These are phyloP conservation scores for Onygenales sp. DNA, from an alignment of 2,329 filamentous ascomycete species.

Conservation along the genomic window DNA sequence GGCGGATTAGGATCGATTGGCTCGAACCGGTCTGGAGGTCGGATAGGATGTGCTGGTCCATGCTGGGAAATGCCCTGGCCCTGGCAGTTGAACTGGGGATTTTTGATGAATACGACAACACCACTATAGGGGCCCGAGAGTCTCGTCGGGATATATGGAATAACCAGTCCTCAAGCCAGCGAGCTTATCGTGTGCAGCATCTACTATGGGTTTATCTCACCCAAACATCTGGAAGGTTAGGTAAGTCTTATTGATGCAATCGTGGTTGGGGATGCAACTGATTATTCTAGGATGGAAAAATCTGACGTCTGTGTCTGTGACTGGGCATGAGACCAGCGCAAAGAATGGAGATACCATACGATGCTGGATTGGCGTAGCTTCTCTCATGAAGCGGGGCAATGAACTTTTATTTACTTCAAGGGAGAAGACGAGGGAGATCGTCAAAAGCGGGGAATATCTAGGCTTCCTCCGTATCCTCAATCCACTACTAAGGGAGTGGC, in stretches of 20 bases:
- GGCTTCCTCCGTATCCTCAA: slow-evolving; percentile 66
- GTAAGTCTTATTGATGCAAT: slow-evolving; percentile 31
- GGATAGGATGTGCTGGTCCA: slow-evolving; percentile 53
- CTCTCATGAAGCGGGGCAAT: slow-evolving; percentile 76
- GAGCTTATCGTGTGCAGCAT: slow-evolving; percentile 27
- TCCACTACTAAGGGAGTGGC: slow-evolving; percentile 67
- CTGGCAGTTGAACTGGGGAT: slow-evolving; percentile 45
- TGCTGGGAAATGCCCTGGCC: slow-evolving; percentile 45
- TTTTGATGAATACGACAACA: slow-evolving; percentile 42
- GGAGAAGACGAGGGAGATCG: slow-evolving; percentile 70
- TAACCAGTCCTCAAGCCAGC: slow-evolving; percentile 22
- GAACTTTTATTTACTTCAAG: slow-evolving; percentile 72
- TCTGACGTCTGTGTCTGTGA: slow-evolving; percentile 13
- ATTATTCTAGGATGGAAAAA: slow-evolving; percentile 13
- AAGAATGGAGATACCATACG: slow-evolving; percentile 28
- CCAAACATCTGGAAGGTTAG: slow-evolving; percentile 43
- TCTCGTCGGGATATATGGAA: slow-evolving; percentile 17
- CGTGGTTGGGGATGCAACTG: slow-evolving; percentile 23
- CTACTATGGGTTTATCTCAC: slow-evolving; percentile 41
- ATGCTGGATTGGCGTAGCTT: slow-evolving; percentile 74
- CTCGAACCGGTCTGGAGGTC: slow-evolving; percentile 45
- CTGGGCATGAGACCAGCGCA: slow-evolving; percentile 10
- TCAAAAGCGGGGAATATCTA: slow-evolving; percentile 70
- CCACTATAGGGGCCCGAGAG: slow-evolving; percentile 13
- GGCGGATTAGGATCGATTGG: slow-evolving; percentile 44